Conservation (phyloP, 768 basidiomycete species). For the Phlebiopsis gigantea region DNA sequence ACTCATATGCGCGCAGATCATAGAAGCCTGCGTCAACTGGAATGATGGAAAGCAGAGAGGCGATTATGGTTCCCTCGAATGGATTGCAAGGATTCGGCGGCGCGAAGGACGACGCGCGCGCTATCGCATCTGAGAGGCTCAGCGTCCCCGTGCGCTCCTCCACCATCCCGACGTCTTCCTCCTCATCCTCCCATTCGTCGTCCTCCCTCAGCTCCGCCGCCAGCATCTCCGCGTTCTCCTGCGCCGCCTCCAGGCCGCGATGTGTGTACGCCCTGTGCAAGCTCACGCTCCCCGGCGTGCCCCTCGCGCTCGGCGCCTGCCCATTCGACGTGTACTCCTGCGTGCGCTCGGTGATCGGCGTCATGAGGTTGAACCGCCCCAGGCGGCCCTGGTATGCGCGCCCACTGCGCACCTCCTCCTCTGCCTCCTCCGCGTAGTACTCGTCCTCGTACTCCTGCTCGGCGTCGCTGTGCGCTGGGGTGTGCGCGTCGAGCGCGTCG, state of each 20-base stretch:
- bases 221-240: conserved; percentile 46
- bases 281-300: background rate
- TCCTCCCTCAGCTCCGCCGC: conserved; percentile 38
- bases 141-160: conserved; percentile 62
- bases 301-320: conserved; percentile 28
- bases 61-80: conserved; percentile 61
- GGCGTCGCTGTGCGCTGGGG: conserved; percentile 3
- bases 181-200: conserved; percentile 15
- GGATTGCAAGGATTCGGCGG: conserved; percentile 89
- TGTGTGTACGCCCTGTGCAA: background rate
- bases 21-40: conserved; percentile 56
- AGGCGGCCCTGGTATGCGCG: conserved; percentile 45
- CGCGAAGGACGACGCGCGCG: conserved; percentile 56
- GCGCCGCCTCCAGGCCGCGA: conserved; percentile 14
- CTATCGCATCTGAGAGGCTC: conserved; percentile 60
- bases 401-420: conserved; percentile 38
- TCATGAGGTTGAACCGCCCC: conserved; percentile 89
- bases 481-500: conserved; percentile 1
- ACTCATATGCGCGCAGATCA: conserved; percentile 50
- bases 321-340: conserved; percentile 68
- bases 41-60: conserved; percentile 57
- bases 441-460: conserved; percentile 12
- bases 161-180: conserved; percentile 20
- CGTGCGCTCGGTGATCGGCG: conserved; percentile 94
- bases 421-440: conserved; percentile 19